Evolutionary conservation across 1,284 basidiomycete genomes (phyloP).

Genomic region (Malassezia pachydermatis): DNA sequence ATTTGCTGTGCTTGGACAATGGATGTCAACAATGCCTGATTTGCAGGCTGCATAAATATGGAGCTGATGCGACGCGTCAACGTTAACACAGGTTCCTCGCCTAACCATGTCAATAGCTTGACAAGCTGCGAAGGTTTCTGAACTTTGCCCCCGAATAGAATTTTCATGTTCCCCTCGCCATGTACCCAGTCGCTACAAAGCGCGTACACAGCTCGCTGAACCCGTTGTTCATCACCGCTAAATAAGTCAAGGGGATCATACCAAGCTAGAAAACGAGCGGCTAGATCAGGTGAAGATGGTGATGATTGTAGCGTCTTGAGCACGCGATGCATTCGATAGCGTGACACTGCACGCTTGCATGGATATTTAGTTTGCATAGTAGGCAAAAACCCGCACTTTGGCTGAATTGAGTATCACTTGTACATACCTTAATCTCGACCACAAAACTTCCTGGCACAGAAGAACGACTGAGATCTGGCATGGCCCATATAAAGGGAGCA

Average conservation of each 20-base stretch:
- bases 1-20: not conserved
- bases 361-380: not conserved
- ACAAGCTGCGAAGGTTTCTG: not conserved
- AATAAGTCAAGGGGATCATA: conserved; percentile 17
- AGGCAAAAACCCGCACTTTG: conserved; percentile 13
- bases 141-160: not conserved
- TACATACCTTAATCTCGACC: conserved; percentile 15
- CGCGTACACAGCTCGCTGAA: not conserved
- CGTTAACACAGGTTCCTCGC: not conserved
- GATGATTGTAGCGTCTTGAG: not conserved
- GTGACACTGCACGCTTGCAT: not conserved
- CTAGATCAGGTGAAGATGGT: no score
- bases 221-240: not conserved
- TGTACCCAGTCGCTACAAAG: conserved; percentile 7
- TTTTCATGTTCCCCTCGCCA: not conserved
- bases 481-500: conserved; percentile 6
- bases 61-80: not conserved
- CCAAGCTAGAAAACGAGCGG: no score
- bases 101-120: not conserved
- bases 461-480: conserved; percentile 1
- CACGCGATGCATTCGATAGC: conserved; percentile 12
- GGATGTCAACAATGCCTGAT: not conserved
- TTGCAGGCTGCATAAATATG: not conserved
- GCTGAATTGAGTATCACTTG: not conserved
- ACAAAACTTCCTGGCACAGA: not conserved